Base-by-base conservation (phyloP, 371 early-diverging fungal genomes). In the Zancudomyces culisetae region DNA sequence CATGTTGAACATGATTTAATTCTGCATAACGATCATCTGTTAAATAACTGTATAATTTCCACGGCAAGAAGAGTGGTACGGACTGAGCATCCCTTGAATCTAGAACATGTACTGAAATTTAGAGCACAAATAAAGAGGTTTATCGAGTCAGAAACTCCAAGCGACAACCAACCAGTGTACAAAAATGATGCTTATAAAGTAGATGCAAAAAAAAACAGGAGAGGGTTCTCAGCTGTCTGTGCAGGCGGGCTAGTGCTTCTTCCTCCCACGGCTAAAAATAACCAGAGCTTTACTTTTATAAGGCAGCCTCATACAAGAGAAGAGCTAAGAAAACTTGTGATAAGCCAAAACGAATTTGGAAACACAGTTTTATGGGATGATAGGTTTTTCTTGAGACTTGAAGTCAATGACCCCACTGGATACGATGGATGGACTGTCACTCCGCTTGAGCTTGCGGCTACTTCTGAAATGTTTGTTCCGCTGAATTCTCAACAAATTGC, bases 41-140 rank as follows among this genome's bases (percentile, higher is more conserved):
- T 45, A 24, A 6, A 45, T 18, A 24, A 45, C 26, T 45, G 28
- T 45, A 45, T 45, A 40, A 55, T 57, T 2, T 39, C 39, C 18
- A 27, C 46, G 0, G 55, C 57, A 30, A 43, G 47, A 3, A 63
- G 65, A 63, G 52, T 64, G 22, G 41, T 28, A 23, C 41, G 65
- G 29, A 53, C 42, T 29, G 53, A 39, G n/a, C 65, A 60, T n/a
- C 60, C 65, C 3, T 58, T 59, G 22, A 60, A 62, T 50, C 60
- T 64, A 4, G 50, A 45, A 8, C 65, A 64, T 27, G 39, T 64
- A 47, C 43, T 29, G 12, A 43, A 29, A 47, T 40, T 64, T 42
- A 30, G n/a, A n/a, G n/a, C n/a, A n/a, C n/a, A n/a, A n/a, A n/a
- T n/a, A n/a, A n/a, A n/a, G n/a, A n/a, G n/a, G n/a, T n/a, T n/a